phyloP scores from a whole-genome alignment of 2,329 filamentous ascomycete species.

The Colletotrichum cereale region DNA sequence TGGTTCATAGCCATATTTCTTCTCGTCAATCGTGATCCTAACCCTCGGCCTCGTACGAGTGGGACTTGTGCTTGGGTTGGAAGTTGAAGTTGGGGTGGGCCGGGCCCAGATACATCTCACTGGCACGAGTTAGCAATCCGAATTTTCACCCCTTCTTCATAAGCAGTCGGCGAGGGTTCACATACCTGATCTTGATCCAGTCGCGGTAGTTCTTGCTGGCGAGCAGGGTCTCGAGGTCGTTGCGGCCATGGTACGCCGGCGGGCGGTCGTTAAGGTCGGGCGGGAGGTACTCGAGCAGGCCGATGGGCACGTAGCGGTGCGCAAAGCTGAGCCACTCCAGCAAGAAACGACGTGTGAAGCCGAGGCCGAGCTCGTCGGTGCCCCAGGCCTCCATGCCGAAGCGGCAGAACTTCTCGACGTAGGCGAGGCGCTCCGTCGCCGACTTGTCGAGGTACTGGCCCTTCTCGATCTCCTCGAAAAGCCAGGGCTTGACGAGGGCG shows the following conservation, averaged over 20 bases:
- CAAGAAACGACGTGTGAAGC: conserved; percentile 90
- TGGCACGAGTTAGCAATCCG: conserved; percentile 52
- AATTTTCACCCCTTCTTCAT: background rate
- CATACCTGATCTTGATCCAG: conserved; percentile 98
- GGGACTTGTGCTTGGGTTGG: conserved; percentile 97
- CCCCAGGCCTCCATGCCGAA: conserved; percentile 97
- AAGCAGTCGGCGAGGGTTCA: conserved; percentile 41
- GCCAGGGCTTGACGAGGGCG: conserved; percentile 96
- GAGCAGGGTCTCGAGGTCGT: conserved; percentile 94
- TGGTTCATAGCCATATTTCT: background rate
- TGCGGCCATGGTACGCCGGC: conserved; percentile 83
- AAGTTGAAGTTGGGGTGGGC: conserved; percentile 93
- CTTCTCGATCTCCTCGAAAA: conserved; percentile 95
- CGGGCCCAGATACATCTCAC: conserved; percentile 97
- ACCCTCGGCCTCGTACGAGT: conserved; percentile 85
- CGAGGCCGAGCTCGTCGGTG: conserved; percentile 92
- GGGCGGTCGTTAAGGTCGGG: conserved; percentile 91
- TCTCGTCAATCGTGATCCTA: conserved; percentile 47
- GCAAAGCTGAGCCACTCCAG: conserved; percentile 97
- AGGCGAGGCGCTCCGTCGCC: conserved; percentile 83
- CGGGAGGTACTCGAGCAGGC: conserved; percentile 88
- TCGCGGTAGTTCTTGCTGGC: conserved; percentile 93
- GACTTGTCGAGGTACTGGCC: conserved; percentile 97
- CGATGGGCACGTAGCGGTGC: conserved; percentile 90
- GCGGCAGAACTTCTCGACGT: conserved; percentile 89